phyloP scores from a whole-genome alignment of 2,329 filamentous ascomycete species.

The Cadophora sp. region DNA sequence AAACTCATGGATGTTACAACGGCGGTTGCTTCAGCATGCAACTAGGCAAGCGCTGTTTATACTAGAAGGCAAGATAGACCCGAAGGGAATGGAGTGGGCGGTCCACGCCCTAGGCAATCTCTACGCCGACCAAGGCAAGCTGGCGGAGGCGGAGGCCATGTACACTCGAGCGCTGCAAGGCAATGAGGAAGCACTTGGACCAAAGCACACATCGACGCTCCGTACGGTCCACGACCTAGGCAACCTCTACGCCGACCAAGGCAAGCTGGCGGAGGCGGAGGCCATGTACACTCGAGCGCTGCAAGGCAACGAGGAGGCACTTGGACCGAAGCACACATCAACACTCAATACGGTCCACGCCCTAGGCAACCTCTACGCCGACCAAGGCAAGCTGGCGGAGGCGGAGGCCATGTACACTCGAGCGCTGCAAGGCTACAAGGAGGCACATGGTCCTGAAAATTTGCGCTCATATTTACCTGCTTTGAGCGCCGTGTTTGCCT shows the following conservation, averaged over 20 bases:
- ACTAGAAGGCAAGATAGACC: neutral
- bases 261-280: constrained; percentile 39
- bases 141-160: constrained; percentile 30
- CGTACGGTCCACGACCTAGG: constrained; percentile 22
- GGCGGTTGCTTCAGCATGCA: neutral
- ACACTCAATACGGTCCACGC: constrained; percentile 18
- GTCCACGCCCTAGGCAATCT: constrained; percentile 43
- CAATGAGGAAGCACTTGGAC: constrained; percentile 31
- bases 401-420: too few species aligned
- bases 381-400: too few species aligned
- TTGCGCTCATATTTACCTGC: constrained; percentile 41
- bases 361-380: too few species aligned
- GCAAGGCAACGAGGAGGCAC: too few species aligned
- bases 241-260: too few species aligned
- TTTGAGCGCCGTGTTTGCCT: constrained; percentile 39
- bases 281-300: constrained; percentile 36
- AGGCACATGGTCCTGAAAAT: constrained; percentile 24
- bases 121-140: constrained; percentile 40
- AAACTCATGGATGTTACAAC: neutral
- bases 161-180: constrained; percentile 28
- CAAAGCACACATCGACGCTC: constrained; percentile 28
- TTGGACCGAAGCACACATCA: constrained; percentile 28
- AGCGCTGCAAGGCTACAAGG: too few species aligned
- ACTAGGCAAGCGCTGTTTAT: neutral
- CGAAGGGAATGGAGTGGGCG: neutral